Conservation (phyloP, 495 filamentous ascomycete species). For the Chaetomium fimeti region DNA sequence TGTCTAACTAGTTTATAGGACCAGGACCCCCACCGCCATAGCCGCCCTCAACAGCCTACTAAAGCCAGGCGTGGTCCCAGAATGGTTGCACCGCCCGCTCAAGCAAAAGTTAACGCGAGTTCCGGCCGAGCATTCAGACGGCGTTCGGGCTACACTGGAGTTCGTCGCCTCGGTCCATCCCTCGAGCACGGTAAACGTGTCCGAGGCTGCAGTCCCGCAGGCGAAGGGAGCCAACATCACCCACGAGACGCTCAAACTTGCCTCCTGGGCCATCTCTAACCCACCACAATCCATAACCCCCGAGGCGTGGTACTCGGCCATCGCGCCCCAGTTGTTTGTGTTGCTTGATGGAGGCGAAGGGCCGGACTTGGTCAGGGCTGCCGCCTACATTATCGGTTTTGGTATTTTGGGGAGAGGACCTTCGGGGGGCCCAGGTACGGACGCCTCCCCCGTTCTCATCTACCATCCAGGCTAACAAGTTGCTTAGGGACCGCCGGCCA, state of each 20-base stretch:
- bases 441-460: not conserved
- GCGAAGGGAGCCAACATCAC: slow-evolving; percentile 64
- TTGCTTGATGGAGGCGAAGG: slow-evolving; percentile 67
- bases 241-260: slow-evolving; percentile 68
- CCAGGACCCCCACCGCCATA: slow-evolving; percentile 45
- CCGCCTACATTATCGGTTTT: slow-evolving; percentile 70
- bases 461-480: slow-evolving; percentile 4
- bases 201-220: slow-evolving; percentile 43
- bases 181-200: slow-evolving; percentile 40
- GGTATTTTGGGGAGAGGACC: slow-evolving; percentile 66
- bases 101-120: slow-evolving; percentile 60
- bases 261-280: slow-evolving; percentile 60
- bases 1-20: slow-evolving; percentile 42
- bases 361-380: slow-evolving; percentile 62
- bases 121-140: slow-evolving; percentile 59
- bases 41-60: slow-evolving; percentile 49
- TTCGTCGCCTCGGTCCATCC: slow-evolving; percentile 65
- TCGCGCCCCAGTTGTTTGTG: slow-evolving; percentile 64
- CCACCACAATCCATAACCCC: slow-evolving; percentile 59
- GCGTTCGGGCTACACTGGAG: slow-evolving; percentile 67
- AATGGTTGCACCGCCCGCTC: slow-evolving; percentile 52
- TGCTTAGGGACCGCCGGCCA: slow-evolving; percentile 61
- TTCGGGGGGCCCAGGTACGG: slow-evolving; percentile 63
- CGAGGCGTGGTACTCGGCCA: slow-evolving; percentile 58
- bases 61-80: slow-evolving; percentile 43